A percentile compares a stretch with the other conserved stretches of the same genome.
These are phyloP conservation scores for Cyberlindnera saturnus DNA, from an alignment of 805 yeast species.

Conservation along the genomic window DNA sequence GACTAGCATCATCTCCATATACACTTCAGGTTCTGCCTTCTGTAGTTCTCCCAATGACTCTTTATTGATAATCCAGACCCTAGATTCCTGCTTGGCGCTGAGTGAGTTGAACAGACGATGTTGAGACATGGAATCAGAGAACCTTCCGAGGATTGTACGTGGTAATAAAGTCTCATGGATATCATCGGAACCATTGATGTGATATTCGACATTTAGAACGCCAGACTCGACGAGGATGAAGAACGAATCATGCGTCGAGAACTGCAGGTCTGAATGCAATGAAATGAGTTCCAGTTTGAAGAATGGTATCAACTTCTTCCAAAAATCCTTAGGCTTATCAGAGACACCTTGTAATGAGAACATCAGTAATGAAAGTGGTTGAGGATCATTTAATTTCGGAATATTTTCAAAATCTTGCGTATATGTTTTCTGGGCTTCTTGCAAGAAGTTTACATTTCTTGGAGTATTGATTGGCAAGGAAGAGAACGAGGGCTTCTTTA, in stretches of 20 bases:
- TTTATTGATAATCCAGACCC: constrained; percentile 61
- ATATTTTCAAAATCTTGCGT: constrained; percentile 13
- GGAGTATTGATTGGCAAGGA: constrained; percentile 29
- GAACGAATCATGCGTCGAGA: constrained; percentile 24
- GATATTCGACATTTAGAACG: constrained; percentile 43
- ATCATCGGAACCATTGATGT: constrained; percentile 28
- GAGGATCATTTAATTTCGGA: constrained; percentile 17
- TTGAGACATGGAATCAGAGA: constrained; percentile 23
- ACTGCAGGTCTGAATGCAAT: constrained; percentile 44
- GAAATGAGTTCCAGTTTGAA: constrained; percentile 38
- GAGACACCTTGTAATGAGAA: constrained; percentile 10
- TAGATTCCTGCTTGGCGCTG: constrained; percentile 53
- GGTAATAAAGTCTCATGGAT: constrained; percentile 45
- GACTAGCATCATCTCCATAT: constrained; percentile 57
- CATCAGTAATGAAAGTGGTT: constrained; percentile 6
- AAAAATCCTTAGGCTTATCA: constrained; percentile 4
- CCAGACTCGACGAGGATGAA: constrained; percentile 58
- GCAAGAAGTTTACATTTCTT: constrained; percentile 33
- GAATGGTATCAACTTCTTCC: constrained; percentile 5
- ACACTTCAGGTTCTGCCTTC: constrained; percentile 45
- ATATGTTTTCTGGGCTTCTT: constrained; percentile 31
- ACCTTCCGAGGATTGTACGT: constrained; percentile 48
- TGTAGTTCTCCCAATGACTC: constrained; percentile 40
- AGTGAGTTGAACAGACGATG: constrained; percentile 40
- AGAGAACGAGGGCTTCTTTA: neutral